These are phyloP conservation scores for Magnolia kwangsiensis DNA, from an alignment of 164 flowering plant genomes.

Conservation along the genomic window DNA sequence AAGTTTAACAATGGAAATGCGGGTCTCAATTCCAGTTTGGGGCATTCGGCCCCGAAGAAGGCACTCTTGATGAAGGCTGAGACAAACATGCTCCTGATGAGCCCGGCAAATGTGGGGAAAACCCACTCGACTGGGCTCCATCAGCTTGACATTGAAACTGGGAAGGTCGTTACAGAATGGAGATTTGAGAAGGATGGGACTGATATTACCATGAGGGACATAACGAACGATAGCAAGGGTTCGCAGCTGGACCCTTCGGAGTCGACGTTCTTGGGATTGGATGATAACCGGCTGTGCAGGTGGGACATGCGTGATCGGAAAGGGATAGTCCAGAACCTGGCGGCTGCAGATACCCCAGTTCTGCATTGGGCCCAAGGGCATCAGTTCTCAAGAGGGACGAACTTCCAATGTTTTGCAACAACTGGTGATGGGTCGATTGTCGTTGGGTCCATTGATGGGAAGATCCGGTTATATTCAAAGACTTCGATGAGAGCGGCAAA, in stretches of 20 bases:
- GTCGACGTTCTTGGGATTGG: slow-evolving; percentile 90
- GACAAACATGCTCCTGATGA: slow-evolving; percentile 87
- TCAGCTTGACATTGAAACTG: slow-evolving; percentile 89
- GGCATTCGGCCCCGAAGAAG: slow-evolving; percentile 49
- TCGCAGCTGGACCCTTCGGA: slow-evolving; percentile 92
- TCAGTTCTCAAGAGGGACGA: slow-evolving; percentile 85
- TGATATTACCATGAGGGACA: slow-evolving; percentile 81
- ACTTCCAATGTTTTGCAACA: slow-evolving; percentile 88
- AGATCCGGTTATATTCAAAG: slow-evolving; percentile 83
- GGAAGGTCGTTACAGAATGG: slow-evolving; percentile 83
- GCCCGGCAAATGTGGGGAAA: slow-evolving; percentile 56
- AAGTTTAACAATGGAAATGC: slow-evolving; percentile 42
- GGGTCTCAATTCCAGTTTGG: slow-evolving; percentile 28
- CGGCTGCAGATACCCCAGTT: slow-evolving; percentile 51
- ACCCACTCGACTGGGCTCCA: slow-evolving; percentile 60
- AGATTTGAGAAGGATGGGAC: slow-evolving; percentile 86
- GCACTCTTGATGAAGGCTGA: slow-evolving; percentile 85
- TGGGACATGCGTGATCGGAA: slow-evolving; percentile 95
- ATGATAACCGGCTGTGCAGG: slow-evolving; percentile 80
- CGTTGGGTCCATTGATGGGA: slow-evolving; percentile 96
- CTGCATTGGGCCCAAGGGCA: slow-evolving; percentile 93
- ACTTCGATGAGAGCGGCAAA: slow-evolving; percentile 92
- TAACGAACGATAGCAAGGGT: slow-evolving; percentile 75
- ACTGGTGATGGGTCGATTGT: slow-evolving; percentile 97
- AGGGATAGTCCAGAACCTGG: slow-evolving; percentile 79